These are phyloP conservation scores for Emergomyces pasteurianus DNA, from an alignment of 2,329 filamentous ascomycete genomes.

Conservation along the genomic window DNA sequence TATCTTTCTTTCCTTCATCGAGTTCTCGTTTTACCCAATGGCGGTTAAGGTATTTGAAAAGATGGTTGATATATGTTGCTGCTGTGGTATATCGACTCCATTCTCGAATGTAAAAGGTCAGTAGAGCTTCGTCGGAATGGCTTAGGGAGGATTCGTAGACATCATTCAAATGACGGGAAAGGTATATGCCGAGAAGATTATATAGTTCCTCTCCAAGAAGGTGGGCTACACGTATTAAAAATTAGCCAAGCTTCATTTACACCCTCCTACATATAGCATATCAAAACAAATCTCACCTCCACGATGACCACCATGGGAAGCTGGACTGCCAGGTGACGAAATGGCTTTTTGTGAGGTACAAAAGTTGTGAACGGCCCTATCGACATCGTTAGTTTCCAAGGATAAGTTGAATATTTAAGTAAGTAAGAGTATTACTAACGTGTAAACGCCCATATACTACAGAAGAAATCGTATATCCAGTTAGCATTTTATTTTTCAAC, in stretches of 20 bases:
- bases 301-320: conserved; percentile 47
- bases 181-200: conserved; percentile 76
- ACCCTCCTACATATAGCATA: background rate
- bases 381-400: background rate
- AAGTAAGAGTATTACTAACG: conserved; percentile 39
- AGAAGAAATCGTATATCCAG: conserved; percentile 6
- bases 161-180: conserved; percentile 60
- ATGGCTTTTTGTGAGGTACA: conserved; percentile 95
- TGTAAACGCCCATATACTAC: conserved; percentile 93
- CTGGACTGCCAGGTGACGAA: conserved; percentile 35
- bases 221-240: conserved; percentile 52
- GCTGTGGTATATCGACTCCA: conserved; percentile 94
- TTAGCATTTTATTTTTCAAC: conserved; percentile 6
- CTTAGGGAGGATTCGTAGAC: conserved; percentile 62
- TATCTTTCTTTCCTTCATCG: conserved; percentile 95
- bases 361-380: conserved; percentile 89
- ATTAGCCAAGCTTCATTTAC: conserved; percentile 9
- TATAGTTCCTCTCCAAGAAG: conserved; percentile 93
- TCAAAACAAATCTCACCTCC: conserved; percentile 46
- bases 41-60: conserved; percentile 91
- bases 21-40: conserved; percentile 99
- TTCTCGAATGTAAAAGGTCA: conserved; percentile 90
- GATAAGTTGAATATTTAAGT: background rate
- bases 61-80: conserved; percentile 92
- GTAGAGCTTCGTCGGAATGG: conserved; percentile 79